These are phyloP conservation scores for Rhododendron ferrugineum DNA, from an alignment of 148 eudicot genomes.

Conservation along the genomic window DNA sequence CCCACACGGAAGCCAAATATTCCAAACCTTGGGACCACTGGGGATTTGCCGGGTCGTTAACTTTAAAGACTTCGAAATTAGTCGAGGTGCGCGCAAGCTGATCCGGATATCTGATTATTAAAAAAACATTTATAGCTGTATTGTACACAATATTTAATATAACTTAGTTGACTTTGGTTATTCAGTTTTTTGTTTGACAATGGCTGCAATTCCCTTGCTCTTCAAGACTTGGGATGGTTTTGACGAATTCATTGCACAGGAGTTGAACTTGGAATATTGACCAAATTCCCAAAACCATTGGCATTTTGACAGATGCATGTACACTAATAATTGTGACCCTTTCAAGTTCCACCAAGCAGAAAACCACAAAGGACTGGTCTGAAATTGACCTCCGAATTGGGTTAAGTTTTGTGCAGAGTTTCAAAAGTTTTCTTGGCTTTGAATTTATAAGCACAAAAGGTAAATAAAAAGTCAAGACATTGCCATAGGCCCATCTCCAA, in stretches of 20 bases:
- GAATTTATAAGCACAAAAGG: not conserved
- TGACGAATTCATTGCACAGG: not conserved
- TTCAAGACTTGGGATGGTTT: not conserved
- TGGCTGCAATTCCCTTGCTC: not conserved
- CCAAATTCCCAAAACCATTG: not conserved
- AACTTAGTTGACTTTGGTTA: not conserved
- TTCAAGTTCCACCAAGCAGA: not conserved
- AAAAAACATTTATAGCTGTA: too few species aligned
- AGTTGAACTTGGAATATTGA: not conserved
- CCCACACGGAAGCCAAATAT: too few species aligned
- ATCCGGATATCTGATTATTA: too few species aligned
- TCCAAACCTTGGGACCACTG: too few species aligned
- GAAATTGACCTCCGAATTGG: not conserved
- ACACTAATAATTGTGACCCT: not conserved
- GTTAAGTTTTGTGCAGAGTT: not conserved
- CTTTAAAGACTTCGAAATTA: too few species aligned
- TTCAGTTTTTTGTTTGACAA: not conserved
- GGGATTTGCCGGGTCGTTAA: too few species aligned
- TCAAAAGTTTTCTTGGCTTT: not conserved
- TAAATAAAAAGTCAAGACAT: not conserved
- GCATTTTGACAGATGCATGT: not conserved
- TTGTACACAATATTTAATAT: too few species aligned
- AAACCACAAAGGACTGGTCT: not conserved
- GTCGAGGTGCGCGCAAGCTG: too few species aligned
- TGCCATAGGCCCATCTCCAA: not conserved